Conservation (phyloP, 345 rosid species). For the Brassica nigra region DNA sequence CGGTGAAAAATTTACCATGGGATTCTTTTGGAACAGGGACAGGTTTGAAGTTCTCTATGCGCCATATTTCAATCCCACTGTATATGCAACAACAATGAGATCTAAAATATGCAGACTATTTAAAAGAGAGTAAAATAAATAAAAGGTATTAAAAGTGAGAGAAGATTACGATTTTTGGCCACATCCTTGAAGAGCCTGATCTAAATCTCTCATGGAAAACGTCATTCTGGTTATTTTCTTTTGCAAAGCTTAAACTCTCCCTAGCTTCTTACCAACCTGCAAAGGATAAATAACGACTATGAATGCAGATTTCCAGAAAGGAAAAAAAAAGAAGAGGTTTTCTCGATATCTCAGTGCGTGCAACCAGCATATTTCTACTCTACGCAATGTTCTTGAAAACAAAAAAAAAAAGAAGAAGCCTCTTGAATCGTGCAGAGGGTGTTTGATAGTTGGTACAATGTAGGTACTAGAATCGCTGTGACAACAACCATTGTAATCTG, state of each 20-base stretch:
- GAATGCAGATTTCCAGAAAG: not conserved
- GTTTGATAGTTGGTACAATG: not conserved
- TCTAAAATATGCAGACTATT: slow-evolving; percentile 12
- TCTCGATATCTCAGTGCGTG: not conserved
- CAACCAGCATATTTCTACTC: not conserved
- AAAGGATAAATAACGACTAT: not conserved
- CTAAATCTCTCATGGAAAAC: slow-evolving; percentile 95
- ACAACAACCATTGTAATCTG: not conserved
- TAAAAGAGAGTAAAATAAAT: not conserved
- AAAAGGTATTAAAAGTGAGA: slow-evolving; percentile 3
- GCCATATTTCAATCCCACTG: slow-evolving; percentile 97
- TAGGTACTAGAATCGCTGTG: not conserved
- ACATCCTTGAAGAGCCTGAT: slow-evolving; percentile 93
- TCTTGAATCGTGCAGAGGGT: not conserved
- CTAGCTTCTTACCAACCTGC: slow-evolving; percentile 21
- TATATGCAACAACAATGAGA: slow-evolving; percentile 41
- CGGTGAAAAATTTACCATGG: slow-evolving; percentile 82
- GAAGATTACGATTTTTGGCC: slow-evolving; percentile 95
- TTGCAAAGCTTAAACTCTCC: not conserved
- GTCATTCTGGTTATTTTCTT: slow-evolving; percentile 51
- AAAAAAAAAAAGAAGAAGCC: not conserved
- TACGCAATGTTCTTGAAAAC: not conserved
- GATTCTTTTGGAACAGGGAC: slow-evolving; percentile 65
- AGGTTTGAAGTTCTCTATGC: slow-evolving; percentile 82
- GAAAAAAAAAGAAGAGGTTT: not conserved